Evolutionary conservation across 2,329 filamentous ascomycete genomes (phyloP).

Genomic region (Neurospora sp.): DNA sequence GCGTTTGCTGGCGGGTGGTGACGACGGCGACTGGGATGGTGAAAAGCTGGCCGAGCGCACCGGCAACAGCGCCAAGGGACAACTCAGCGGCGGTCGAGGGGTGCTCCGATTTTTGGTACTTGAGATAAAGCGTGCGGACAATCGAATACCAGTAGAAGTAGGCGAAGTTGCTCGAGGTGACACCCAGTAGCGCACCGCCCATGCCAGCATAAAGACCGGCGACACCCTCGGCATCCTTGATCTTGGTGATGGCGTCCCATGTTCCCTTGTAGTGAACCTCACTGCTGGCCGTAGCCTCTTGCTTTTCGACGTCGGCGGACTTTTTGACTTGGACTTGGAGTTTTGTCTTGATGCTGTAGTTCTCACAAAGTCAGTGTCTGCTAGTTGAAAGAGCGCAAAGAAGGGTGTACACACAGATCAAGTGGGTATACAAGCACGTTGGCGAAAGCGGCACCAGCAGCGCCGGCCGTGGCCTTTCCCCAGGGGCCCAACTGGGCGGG

Average conservation of each 20-base stretch:
- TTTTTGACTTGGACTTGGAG: slow-evolving; percentile 87
- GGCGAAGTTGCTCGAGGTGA: slow-evolving; percentile 95
- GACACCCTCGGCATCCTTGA: slow-evolving; percentile 70
- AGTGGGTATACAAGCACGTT: slow-evolving; percentile 94
- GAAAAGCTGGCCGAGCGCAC: slow-evolving; percentile 86
- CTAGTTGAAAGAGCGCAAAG: not conserved
- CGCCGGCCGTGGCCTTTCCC: slow-evolving; percentile 86
- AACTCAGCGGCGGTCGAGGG: slow-evolving; percentile 78
- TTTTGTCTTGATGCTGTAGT: slow-evolving; percentile 77
- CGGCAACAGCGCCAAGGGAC: slow-evolving; percentile 74
- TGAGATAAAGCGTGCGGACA: slow-evolving; percentile 71
- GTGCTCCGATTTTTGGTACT: slow-evolving; percentile 40
- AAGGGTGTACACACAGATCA: slow-evolving; percentile 64
- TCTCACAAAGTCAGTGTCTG: slow-evolving; percentile 1
- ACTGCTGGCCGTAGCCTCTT: slow-evolving; percentile 24
- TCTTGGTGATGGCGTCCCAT: slow-evolving; percentile 79
- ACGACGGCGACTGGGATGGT: slow-evolving; percentile 95
- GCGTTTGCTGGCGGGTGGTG: slow-evolving; percentile 92
- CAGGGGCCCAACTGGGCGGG: slow-evolving; percentile 70
- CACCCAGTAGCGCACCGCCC: slow-evolving; percentile 74
- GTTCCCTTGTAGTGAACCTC: slow-evolving; percentile 76
- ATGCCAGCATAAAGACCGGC: slow-evolving; percentile 83
- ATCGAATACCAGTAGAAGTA: slow-evolving; percentile 99
- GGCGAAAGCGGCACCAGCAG: slow-evolving; percentile 84
- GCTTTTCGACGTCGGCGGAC: slow-evolving; percentile 33